Evolutionary conservation across 129 eudicot genomes (phyloP), one percentile per base, ranked within the genome.

Genomic region (Pittosporum tobira): DNA sequence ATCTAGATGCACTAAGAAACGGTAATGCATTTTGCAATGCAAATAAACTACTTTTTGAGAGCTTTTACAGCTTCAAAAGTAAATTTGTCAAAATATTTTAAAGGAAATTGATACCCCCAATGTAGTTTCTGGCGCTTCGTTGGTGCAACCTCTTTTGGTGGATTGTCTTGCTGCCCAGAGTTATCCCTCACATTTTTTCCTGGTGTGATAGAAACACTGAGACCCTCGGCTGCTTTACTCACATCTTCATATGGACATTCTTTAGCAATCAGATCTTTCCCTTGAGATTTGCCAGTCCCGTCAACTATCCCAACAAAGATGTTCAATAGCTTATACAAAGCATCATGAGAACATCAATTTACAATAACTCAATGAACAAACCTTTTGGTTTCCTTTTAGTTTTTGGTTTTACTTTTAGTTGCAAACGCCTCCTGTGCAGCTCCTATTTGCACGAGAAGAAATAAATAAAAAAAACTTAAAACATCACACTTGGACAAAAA

Each of bases 401-500:
- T 62, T 77, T 81, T 29, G 85, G 65, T 66, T 68, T 84, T 19
- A 82, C 72, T 65, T 84, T 88, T 52, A 88, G 62, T 62, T 84
- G 77, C 68, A 88, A 73, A 20, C 96, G 91, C 69, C 96, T 81
- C 57, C 71, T 79, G 57, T 70, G 96, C 82, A 88, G 68, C 80
- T 84, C 96, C 96, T 88, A 63, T 19, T 20, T n/a, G 5, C n/a
- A 36, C 44, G 51, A 54, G 34, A 60, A 42, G 47, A 6, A 48
- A 13, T 19, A 5, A n/a, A n/a, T n/a, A n/a, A n/a, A n/a, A 47
- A 20, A 31, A 31, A 45, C 30, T 10, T 10, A 36, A n/a, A 8
- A 18, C 19, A 45, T 13, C 26, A 37, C 4, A 5, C 31, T 10
- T 12, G 19, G 21, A 29, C 5, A 36, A 13, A 48, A 4, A 14